Conservation (phyloP, 2,329 filamentous ascomycete species). For the Aureobasidium sp. region DNA sequence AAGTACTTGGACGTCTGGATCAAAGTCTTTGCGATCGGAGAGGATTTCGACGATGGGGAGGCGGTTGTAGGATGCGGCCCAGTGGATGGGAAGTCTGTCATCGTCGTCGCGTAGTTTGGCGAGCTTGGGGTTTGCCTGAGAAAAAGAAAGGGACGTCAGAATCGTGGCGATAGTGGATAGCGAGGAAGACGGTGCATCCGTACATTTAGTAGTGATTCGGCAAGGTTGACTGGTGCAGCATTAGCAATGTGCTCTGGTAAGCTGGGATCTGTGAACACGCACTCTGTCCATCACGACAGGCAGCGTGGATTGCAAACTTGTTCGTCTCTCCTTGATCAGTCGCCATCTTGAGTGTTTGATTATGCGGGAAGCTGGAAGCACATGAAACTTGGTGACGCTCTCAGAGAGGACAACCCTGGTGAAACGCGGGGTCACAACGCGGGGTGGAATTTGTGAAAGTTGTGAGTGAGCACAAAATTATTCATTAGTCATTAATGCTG, state of each 20-base stretch:
- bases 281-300: constrained; percentile 78
- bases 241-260: constrained; percentile 11
- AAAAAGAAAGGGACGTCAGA: background rate
- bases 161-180: background rate
- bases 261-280: constrained; percentile 23
- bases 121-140: constrained; percentile 68
- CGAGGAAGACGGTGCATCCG: background rate
- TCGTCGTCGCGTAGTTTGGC: constrained; percentile 70
- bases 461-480: background rate
- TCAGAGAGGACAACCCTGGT: background rate
- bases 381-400: background rate
- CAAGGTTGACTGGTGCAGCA: constrained; percentile 47
- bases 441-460: background rate
- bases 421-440: background rate
- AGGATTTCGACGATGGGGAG: constrained; percentile 66
- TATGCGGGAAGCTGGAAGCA: background rate
- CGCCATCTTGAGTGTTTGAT: background rate
- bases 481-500: background rate
- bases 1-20: constrained; percentile 75
- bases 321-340: constrained; percentile 28
- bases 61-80: constrained; percentile 81
- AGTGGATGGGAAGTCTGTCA: constrained; percentile 84
- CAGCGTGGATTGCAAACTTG: constrained; percentile 79
- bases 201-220: constrained; percentile 67
- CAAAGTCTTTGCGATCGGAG: constrained; percentile 62